Evolutionary conservation across 208 protist species (phyloP).

Genomic region (Zelonia costaricensis): DNA sequence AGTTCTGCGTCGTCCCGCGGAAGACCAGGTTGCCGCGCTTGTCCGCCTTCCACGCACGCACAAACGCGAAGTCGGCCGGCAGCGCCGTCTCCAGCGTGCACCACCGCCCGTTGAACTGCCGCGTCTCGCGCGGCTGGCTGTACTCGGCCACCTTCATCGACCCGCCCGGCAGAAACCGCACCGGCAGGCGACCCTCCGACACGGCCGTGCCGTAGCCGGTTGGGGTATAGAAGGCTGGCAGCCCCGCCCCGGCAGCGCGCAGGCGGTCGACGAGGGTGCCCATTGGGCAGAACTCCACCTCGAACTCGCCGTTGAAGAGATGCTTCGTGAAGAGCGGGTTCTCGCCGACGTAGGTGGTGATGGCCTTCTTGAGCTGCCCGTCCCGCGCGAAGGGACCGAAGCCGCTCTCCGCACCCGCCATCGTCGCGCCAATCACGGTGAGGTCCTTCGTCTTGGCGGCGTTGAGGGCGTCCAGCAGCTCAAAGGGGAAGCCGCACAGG

Average conservation of each 20-base stretch:
- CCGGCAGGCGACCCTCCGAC: slow-evolving; percentile 74
- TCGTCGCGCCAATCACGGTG: slow-evolving; percentile 88
- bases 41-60: slow-evolving; percentile 94
- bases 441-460: slow-evolving; percentile 60
- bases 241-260: slow-evolving; percentile 91
- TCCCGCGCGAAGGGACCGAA: slow-evolving; percentile 86
- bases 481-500: slow-evolving; percentile 90
- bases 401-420: slow-evolving; percentile 83
- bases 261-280: slow-evolving; percentile 93
- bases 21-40: slow-evolving; percentile 61
- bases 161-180: slow-evolving; percentile 80
- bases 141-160: slow-evolving; percentile 48
- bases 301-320: slow-evolving; percentile 91
- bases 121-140: slow-evolving; percentile 58
- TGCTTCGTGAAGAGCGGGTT: slow-evolving; percentile 86
- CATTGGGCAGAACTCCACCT: slow-evolving; percentile 94
- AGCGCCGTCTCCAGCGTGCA: slow-evolving; percentile 92
- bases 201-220: slow-evolving; percentile 90
- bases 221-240: slow-evolving; percentile 95
- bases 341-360: slow-evolving; percentile 94
- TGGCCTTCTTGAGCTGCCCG: slow-evolving; percentile 70
- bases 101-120: slow-evolving; percentile 74
- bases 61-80: slow-evolving; percentile 85
- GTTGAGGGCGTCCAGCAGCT: slow-evolving; percentile 75
- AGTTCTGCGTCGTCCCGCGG: slow-evolving; percentile 91